Base-by-base conservation (phyloP, 352 stramenopile genomes). In the Pythium coloratum region DNA sequence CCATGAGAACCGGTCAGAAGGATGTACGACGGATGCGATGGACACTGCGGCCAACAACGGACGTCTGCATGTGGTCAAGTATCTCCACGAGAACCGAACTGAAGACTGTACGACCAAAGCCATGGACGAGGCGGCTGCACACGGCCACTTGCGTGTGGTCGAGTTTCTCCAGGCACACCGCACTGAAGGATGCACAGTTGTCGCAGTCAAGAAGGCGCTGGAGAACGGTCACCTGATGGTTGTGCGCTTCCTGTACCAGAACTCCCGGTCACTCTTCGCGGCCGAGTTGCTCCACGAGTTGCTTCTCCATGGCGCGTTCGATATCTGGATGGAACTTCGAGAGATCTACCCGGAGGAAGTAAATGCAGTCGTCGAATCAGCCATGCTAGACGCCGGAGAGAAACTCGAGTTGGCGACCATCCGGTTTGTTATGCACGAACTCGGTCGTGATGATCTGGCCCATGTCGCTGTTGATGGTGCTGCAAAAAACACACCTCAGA, bases 61-160 rank as follows among this genome's bases (percentile, higher is more conserved):
- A 24, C 20, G 20, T 24, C 20, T 24, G 20, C 20, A 24, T 24
- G 20, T 24, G 20, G 20, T 24, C 20, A 24, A 24, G 20, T 24
- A 24, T 24, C 20, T 24, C 20, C 20, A 24, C 20, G 20, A 24
- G 16, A 20, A 59, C 18, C 54, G 54, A 6, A 49, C 36, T 1
- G 55, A 61, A 51, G 55, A 34, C 18, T 51, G 55, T 24, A 53
- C 55, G 36, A 59, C 53, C 12, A n/a, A 44, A 5, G 53, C 53
- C 6, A 50, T 50, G 14, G 44, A 50, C 44, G 13, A 40, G 34
- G 34, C 34, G 6, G 34, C 34, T 6, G 34, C 6, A 6, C 34
- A 40, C 34, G 10, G 10, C 34, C 34, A 40, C 6, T 10, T 40
- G 6, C 34, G 34, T 10, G 34, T 40, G 34, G 34, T 40, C 34